Evolutionary conservation across 176 grass and related monocot genomes (phyloP), one percentile per base, ranked within the genome.

Genomic region (Avena sativa): DNA sequence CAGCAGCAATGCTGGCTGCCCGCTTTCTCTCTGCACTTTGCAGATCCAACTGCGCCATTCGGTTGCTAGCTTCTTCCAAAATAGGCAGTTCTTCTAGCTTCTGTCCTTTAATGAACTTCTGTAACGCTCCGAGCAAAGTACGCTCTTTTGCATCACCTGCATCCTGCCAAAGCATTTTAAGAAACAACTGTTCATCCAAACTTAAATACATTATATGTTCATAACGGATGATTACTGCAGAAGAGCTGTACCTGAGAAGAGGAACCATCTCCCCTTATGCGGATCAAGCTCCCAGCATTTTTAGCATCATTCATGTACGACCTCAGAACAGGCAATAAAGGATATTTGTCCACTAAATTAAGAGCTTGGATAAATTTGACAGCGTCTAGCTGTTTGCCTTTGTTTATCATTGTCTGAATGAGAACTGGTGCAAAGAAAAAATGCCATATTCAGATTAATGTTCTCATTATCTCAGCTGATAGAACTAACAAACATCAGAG

Each of bases 321-420:
- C 46, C 86, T 88, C 68, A 95, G 13, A 60, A 95, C 9, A 81
- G 90, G 85, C 48, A 88, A 85, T 38, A 89, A 73, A 51, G 90
- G 85, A 74, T 84, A 84, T 48, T 90, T 92, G 15, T 92, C 59
- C 53, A 43, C 67, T 51, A 90, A 71, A 86, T 90, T 86, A 83
- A 94, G 79, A 88, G 90, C 67, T 90, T 81, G 88, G 74, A 92
- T 88, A 79, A 94, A 92, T 86, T 90, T 92, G 79, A 92, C 88
- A 0, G 82, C 87, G 40, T 94, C 88, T 6, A 92, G 68, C 71
- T 94, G 93, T 71, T 87, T 90, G 73, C 88, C 75, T 50, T 90
- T 92, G 9, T 55, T 70, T 58, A 56, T 86, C 93, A 94, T 83
- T 77, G 79, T 86, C 75, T 86, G 82, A 81, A 90, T 83, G 59